These are phyloP conservation scores for Neopestalotiopsis rosae DNA, from an alignment of 2,329 filamentous ascomycete genomes.

Conservation along the genomic window DNA sequence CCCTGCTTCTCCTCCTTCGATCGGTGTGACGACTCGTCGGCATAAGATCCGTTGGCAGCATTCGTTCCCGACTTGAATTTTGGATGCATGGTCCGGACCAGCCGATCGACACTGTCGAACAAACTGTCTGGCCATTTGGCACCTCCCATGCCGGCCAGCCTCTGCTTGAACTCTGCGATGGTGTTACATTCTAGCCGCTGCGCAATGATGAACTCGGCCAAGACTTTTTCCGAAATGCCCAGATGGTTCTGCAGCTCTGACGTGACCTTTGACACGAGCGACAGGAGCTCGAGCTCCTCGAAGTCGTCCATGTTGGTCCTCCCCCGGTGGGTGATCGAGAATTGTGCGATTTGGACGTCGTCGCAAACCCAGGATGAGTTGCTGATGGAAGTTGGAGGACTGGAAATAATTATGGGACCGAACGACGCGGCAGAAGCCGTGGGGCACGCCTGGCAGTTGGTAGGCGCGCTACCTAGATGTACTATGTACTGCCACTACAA, in stretches of 20 bases:
- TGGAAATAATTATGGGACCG: not conserved
- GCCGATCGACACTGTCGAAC: slow-evolving; percentile 87
- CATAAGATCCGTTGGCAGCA: slow-evolving; percentile 39
- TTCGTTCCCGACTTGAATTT: slow-evolving; percentile 72
- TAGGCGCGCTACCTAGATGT: not conserved
- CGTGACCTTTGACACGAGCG: slow-evolving; percentile 92
- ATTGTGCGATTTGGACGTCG: not conserved
- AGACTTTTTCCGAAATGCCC: slow-evolving; percentile 88
- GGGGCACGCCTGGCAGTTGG: not conserved
- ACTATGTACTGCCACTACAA: not conserved
- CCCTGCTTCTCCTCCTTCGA: slow-evolving; percentile 75
- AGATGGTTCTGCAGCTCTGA: slow-evolving; percentile 95
- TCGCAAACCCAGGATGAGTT: not conserved
- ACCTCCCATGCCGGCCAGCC: slow-evolving; percentile 77
- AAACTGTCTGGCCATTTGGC: slow-evolving; percentile 84
- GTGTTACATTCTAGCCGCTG: slow-evolving; percentile 79
- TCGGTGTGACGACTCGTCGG: slow-evolving; percentile 44
- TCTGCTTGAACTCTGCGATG: slow-evolving; percentile 75
- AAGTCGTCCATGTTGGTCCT: slow-evolving; percentile 79
- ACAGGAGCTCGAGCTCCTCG: slow-evolving; percentile 87
- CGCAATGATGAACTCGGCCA: slow-evolving; percentile 95
- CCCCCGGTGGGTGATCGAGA: too few relatives aligned
- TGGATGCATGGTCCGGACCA: slow-evolving; percentile 89
- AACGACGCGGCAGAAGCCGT: not conserved
- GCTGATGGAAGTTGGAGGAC: not conserved